Evolutionary conservation across 2,329 filamentous ascomycete genomes (phyloP).

Genomic region (Didymella pinodella): DNA sequence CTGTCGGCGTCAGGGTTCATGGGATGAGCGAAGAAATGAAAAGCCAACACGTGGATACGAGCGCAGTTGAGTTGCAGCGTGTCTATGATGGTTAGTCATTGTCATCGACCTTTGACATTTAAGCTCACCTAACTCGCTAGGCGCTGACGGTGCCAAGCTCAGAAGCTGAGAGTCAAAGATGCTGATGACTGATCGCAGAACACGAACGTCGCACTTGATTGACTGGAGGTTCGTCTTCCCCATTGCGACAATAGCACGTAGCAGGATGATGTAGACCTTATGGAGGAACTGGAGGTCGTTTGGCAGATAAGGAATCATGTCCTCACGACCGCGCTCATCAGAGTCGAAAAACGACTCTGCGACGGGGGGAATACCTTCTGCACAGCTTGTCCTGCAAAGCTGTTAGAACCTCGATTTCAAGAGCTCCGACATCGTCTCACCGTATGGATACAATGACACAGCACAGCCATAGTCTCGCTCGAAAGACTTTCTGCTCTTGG

Average conservation of each 20-base stretch:
- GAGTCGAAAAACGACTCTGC: constrained; percentile 47
- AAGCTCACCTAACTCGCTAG: constrained; percentile 44
- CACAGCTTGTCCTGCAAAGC: constrained; percentile 39
- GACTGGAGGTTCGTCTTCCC: constrained; percentile 46
- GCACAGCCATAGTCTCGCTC: constrained; percentile 50
- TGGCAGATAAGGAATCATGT: constrained; percentile 44
- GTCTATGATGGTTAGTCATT: constrained; percentile 34
- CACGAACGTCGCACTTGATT: constrained; percentile 40
- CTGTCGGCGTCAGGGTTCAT: constrained; percentile 40
- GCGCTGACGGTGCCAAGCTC: constrained; percentile 39
- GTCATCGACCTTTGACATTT: background rate
- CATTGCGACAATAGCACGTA: constrained; percentile 46
- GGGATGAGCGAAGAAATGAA: constrained; percentile 48
- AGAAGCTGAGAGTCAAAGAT: constrained; percentile 49
- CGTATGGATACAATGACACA: constrained; percentile 50
- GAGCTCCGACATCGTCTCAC: constrained; percentile 21
- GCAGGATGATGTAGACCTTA: constrained; percentile 45
- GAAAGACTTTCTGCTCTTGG: constrained; percentile 45
- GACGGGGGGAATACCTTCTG: constrained; percentile 48
- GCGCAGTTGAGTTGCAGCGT: constrained; percentile 46
- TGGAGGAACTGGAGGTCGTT: constrained; percentile 45
- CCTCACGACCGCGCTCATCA: constrained; percentile 44
- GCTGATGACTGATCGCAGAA: constrained; percentile 45
- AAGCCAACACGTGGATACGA: constrained; percentile 47
- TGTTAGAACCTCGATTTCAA: constrained; percentile 19